These are phyloP conservation scores for Neurospora terricola DNA, from an alignment of 495 filamentous ascomycete genomes.

Conservation along the genomic window DNA sequence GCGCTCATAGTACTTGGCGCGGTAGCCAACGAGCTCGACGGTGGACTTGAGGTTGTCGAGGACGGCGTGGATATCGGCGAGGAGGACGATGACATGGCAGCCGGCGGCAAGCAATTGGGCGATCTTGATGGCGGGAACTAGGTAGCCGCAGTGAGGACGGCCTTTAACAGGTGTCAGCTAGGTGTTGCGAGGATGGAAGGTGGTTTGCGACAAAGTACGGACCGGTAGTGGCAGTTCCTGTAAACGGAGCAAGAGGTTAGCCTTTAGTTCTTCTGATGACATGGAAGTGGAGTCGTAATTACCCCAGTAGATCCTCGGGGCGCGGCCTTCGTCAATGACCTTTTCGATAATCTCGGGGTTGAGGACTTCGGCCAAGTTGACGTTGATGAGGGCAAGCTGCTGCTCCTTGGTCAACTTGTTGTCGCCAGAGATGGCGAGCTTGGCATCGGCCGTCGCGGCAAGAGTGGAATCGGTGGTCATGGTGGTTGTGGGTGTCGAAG, in stretches of 20 bases:
- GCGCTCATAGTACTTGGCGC: slow-evolving; percentile 62
- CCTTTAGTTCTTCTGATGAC: background rate
- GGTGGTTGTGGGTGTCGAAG: background rate
- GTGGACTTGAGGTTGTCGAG: slow-evolving; percentile 79
- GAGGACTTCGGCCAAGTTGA: slow-evolving; percentile 75
- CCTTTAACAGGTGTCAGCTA: slow-evolving; percentile 3
- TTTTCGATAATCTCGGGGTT: slow-evolving; percentile 78
- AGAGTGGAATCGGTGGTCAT: slow-evolving; percentile 8
- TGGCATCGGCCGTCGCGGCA: slow-evolving; percentile 9
- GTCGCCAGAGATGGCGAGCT: slow-evolving; percentile 5
- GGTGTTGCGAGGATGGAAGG: background rate
- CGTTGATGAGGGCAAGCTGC: slow-evolving; percentile 59
- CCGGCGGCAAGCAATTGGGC: slow-evolving; percentile 79
- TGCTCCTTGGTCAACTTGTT: slow-evolving; percentile 16
- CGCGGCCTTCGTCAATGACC: slow-evolving; percentile 59
- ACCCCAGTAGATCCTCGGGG: slow-evolving; percentile 81
- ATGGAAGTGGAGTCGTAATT: slow-evolving; percentile 6
- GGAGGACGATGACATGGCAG: slow-evolving; percentile 69
- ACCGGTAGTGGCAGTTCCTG: slow-evolving; percentile 71
- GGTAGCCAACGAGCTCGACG: slow-evolving; percentile 73
- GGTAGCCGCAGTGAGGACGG: slow-evolving; percentile 50
- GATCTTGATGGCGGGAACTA: slow-evolving; percentile 77
- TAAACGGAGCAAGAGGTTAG: background rate
- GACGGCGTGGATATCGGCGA: slow-evolving; percentile 74
- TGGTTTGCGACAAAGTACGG: slow-evolving; percentile 52